Base-by-base conservation (phyloP, 148 eudicot genomes). In the Nepenthes mirabilis region DNA sequence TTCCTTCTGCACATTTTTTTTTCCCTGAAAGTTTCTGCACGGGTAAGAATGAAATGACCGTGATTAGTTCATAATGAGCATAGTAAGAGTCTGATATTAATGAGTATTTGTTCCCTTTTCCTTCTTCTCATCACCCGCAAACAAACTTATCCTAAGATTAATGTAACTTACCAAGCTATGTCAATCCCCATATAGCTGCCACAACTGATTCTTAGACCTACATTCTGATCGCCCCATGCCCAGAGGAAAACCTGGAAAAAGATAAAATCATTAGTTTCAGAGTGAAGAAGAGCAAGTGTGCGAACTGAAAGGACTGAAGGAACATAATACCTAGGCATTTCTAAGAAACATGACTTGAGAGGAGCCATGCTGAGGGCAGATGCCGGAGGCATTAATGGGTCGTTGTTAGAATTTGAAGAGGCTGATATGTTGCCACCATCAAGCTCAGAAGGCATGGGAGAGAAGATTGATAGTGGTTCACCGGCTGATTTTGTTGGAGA, bases 171-270 rank as follows among this genome's bases (percentile, higher is more conserved):
- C 90, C 86, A 60, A 64, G 65, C 70, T 71, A 75, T 55, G 69
- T 59, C 72, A 70, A 77, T 73, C 73, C 80, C 85, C 80, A 52
- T 69, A 68, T 47, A 62, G 82, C 76, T 72, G 74, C 63, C 65
- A 59, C 53, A 35, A 50, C 59, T 66, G 70, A 66, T 56, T 47
- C 47, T 51, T 59, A 56, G 58, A 60, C 72, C 80, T 81, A 85
- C 79, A 87, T 75, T 72, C 78, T 86, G 66, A 77, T 47, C 70
- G 86, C 91, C 67, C 83, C 91, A 70, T 82, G 84, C 66, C 86
- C 83, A 55, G 79, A 68, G 23, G 79, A 57, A 62, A 77, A 75
- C 73, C 80, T 79, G 72, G 5, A 65, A 10, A 36, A 56, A 66
- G 54, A n/a, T 2, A 5, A 51, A 4, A 54, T 8, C 10, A 23